Base-by-base conservation (phyloP, 2,329 filamentous ascomycete genomes). In the Nemania bipapillata region DNA sequence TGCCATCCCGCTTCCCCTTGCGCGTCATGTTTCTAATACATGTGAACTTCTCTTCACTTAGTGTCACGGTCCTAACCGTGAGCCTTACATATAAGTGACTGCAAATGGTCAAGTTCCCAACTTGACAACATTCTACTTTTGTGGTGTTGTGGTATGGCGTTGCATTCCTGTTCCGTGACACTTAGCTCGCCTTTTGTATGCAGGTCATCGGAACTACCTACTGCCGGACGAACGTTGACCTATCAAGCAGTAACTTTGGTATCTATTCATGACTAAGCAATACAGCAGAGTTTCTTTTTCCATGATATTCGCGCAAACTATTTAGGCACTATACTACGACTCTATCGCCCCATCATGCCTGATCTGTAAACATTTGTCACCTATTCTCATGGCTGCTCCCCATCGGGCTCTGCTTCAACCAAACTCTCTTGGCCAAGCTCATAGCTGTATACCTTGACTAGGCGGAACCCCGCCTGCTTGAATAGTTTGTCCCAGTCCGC, bases 351-450 rank as follows among this genome's bases (percentile, higher is more conserved):
- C 17, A 45, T 45, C 17, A 45, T 45, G 15, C 35, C 30, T 32
- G 30, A 32, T 32, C 30, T 32, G 35, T 40, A 40, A 40, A 6
- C 17, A 7, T n/a, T 45, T 45, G 20, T 17, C 40, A 45, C 15
- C 40, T 17, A n/a, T 45, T n/a, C 40, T n/a, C 40, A 45, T n/a
- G 40, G 20, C 4, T 45, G 15, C n/a, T 56, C 35, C 3, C n/a
- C 35, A 4, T 35, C 35, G n/a, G 74, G 22, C 28, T 74, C 74
- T 1, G 63, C 71, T 47, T 77, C 74, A n/a, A 77, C 73, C 1
- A 76, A 24, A 37, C 74, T 76, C 62, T 77, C 74, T 1, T 72
- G 69, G 1, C 68, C 70, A 52, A 73, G 69, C 20, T 72, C 73
- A 40, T 70, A 73, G 11, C 52, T 72, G 24, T 74, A 76, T 5